These are phyloP conservation scores for Syncephalastrum monosporum DNA, from an alignment of 371 early-diverging fungal genomes.

Conservation along the genomic window DNA sequence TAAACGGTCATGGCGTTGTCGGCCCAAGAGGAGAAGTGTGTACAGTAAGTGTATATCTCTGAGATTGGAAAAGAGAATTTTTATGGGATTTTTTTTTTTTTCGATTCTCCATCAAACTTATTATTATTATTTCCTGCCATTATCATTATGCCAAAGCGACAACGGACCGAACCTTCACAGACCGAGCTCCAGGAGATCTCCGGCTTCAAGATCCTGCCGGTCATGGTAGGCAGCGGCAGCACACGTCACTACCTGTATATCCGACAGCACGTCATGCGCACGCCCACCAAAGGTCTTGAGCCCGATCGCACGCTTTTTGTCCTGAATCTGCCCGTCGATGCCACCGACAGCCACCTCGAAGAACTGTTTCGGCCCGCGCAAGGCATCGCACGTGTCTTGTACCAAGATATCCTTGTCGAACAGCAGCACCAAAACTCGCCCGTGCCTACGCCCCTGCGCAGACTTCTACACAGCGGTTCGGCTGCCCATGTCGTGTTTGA, in stretches of 20 bases:
- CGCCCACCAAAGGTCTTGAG: conserved; percentile 45
- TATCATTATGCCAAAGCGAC: conserved; percentile 3
- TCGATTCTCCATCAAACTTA: background rate
- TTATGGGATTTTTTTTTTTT: background rate
- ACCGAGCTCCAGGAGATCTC: conserved; percentile 43
- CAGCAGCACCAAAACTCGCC: background rate
- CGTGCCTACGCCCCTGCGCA: conserved; percentile 20
- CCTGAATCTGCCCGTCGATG: conserved; percentile 80
- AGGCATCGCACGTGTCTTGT: conserved; percentile 58
- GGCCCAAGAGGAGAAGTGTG: background rate
- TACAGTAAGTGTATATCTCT: too few species aligned
- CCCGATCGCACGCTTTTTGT: conserved; percentile 77
- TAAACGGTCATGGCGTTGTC: conserved; percentile 19
- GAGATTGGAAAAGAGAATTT: background rate
- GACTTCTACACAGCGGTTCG: conserved; percentile 53
- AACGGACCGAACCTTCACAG: background rate
- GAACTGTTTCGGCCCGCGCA: conserved; percentile 74
- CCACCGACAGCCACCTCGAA: conserved; percentile 71
- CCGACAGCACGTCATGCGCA: conserved; percentile 67
- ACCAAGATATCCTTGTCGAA: conserved; percentile 14
- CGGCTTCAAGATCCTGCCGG: conserved; percentile 59
- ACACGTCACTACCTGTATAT: conserved; percentile 69
- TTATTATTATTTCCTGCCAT: background rate
- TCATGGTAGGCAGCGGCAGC: conserved; percentile 40
- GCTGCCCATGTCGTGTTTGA: conserved; percentile 80